Evolutionary conservation across 306 rosid genomes (phyloP).

Genomic region (Urtica urens): DNA sequence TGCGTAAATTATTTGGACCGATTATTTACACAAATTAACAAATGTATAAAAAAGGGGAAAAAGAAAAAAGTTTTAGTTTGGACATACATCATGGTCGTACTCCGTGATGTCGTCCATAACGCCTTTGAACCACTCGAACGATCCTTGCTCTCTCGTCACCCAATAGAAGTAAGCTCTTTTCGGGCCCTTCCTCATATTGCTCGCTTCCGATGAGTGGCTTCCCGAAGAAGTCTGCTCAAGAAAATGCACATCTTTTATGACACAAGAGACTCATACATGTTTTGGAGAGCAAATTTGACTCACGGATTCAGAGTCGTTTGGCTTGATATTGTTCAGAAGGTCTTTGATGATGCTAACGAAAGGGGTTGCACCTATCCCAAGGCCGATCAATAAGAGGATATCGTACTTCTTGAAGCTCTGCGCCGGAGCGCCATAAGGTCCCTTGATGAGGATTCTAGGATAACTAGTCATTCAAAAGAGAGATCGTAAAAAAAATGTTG

Average conservation of each 20-base stretch:
- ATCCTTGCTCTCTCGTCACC: constrained; percentile 90
- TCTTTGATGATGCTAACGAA: constrained; percentile 88
- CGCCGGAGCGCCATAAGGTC: constrained; percentile 99
- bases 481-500: neutral
- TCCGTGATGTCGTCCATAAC: constrained; percentile 93
- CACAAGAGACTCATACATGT: neutral
- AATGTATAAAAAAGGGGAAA: neutral
- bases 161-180: constrained; percentile 87
- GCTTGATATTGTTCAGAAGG: constrained; percentile 48
- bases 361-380: constrained; percentile 97
- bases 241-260: neutral
- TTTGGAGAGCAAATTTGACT: constrained; percentile 12
- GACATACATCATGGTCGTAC: constrained; percentile 55
- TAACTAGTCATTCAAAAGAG: constrained; percentile 34
- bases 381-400: constrained; percentile 74
- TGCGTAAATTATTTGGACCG: neutral
- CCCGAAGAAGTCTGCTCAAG: neutral
- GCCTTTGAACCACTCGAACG: constrained; percentile 98
- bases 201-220: constrained; percentile 2
- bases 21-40: no score
- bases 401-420: constrained; percentile 69
- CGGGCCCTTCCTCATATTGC: constrained; percentile 31
- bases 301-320: constrained; percentile 17
- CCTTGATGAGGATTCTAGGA: constrained; percentile 75
- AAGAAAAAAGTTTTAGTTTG: neutral